These are phyloP conservation scores for Candolleomyces aberdarensis DNA, from an alignment of 768 basidiomycete genomes.

Conservation along the genomic window DNA sequence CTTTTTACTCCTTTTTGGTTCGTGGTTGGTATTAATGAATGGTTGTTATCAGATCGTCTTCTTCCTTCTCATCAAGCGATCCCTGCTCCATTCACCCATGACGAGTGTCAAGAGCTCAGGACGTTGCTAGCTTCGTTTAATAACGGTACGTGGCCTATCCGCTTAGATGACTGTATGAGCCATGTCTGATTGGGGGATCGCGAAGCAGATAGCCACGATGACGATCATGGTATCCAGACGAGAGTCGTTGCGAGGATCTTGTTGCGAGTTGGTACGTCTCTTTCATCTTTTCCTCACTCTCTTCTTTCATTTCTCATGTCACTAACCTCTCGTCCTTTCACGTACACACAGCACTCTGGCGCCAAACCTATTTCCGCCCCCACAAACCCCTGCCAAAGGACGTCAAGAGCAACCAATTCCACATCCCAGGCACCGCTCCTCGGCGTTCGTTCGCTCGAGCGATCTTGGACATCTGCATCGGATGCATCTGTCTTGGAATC, in stretches of 20 bases:
- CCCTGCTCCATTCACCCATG: constrained; percentile 68
- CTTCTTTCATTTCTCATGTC: constrained; percentile 13
- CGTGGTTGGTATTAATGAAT: not conserved
- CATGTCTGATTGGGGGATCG: not conserved
- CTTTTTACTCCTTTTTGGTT: not conserved
- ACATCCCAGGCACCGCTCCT: constrained; percentile 16
- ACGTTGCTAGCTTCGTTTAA: constrained; percentile 43
- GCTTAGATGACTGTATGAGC: not conserved
- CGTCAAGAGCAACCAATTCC: constrained; percentile 24
- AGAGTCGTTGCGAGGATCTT: constrained; percentile 68
- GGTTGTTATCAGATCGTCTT: constrained; percentile 50
- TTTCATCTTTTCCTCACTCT: not conserved
- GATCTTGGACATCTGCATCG: constrained; percentile 55
- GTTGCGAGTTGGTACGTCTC: constrained; percentile 57
- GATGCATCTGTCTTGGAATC: constrained; percentile 70
- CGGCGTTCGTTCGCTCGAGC: constrained; percentile 45
- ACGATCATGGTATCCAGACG: constrained; percentile 44
- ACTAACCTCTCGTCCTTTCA: constrained; percentile 26
- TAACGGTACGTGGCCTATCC: constrained; percentile 12
- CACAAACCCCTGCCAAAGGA: constrained; percentile 63
- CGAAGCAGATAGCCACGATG: constrained; percentile 21
- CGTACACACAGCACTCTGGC: constrained; percentile 40
- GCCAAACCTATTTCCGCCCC: constrained; percentile 67
- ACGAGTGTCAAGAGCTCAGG: constrained; percentile 75
- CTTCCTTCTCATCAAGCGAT: constrained; percentile 55